Conservation (phyloP, 805 yeast genomes). For the Nakazawaea wyomingensis region DNA sequence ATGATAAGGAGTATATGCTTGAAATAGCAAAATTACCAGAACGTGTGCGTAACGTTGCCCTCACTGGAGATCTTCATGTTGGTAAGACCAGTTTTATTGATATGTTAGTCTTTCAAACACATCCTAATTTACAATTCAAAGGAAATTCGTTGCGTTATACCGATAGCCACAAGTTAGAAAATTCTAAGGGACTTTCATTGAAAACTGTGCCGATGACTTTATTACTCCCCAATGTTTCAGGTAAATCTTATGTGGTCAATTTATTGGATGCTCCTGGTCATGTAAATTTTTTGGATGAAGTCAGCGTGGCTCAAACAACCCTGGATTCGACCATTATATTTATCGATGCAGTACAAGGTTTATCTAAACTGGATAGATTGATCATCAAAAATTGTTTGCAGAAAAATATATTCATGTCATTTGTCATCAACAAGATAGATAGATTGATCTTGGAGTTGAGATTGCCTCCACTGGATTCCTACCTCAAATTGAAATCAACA, state of each 20-base stretch:
- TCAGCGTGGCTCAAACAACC: slow-evolving; percentile 47
- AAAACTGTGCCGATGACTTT: slow-evolving; percentile 59
- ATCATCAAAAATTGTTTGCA: slow-evolving; percentile 48
- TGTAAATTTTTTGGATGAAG: slow-evolving; percentile 74
- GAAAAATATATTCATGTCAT: slow-evolving; percentile 44
- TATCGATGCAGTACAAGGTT: slow-evolving; percentile 84
- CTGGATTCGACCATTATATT: slow-evolving; percentile 67
- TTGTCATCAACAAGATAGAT: slow-evolving; percentile 80
- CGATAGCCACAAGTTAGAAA: slow-evolving; percentile 68
- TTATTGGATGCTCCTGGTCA: slow-evolving; percentile 92
- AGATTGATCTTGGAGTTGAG: slow-evolving; percentile 75
- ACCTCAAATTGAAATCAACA: slow-evolving; percentile 54
- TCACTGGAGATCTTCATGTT: slow-evolving; percentile 76
- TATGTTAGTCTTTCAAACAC: slow-evolving; percentile 61
- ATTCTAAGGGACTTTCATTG: slow-evolving; percentile 64
- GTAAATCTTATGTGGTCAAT: slow-evolving; percentile 54
- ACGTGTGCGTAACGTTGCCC: slow-evolving; percentile 65
- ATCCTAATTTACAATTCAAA: slow-evolving; percentile 29
- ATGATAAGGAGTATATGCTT: slow-evolving; percentile 52
- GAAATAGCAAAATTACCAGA: slow-evolving; percentile 39
- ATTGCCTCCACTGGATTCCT: slow-evolving; percentile 70
- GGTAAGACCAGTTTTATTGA: slow-evolving; percentile 86
- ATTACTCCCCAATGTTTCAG: slow-evolving; percentile 45
- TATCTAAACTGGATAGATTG: slow-evolving; percentile 50
- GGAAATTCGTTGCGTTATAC: slow-evolving; percentile 55